These are phyloP conservation scores for Lantana camara DNA, from an alignment of 257 asterid genomes.

Conservation along the genomic window DNA sequence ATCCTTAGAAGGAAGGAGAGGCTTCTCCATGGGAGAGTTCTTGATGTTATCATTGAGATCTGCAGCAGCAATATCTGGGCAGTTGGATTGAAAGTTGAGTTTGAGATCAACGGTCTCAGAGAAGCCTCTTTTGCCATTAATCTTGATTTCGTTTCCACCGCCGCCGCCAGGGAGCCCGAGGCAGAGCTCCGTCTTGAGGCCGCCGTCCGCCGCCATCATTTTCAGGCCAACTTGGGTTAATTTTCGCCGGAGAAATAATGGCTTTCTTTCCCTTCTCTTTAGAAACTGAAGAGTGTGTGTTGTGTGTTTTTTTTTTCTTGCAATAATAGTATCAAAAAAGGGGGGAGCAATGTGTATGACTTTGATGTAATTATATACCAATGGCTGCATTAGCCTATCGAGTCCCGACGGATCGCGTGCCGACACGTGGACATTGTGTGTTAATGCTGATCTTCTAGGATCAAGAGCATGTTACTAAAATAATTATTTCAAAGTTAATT, in stretches of 20 bases:
- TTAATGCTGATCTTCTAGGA: constrained; percentile 55
- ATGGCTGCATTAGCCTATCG: constrained; percentile 34
- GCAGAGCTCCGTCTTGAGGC: constrained; percentile 55
- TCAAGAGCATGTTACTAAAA: constrained; percentile 77
- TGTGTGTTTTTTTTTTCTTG: constrained; percentile 29
- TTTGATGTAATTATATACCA: constrained; percentile 40
- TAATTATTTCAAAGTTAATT: constrained; percentile 31
- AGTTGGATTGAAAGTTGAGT: constrained; percentile 52
- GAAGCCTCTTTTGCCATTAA: constrained; percentile 53
- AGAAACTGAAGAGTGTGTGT: neutral
- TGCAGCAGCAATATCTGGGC: constrained; percentile 15
- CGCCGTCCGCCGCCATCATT: constrained; percentile 27
- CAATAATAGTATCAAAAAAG: constrained; percentile 29
- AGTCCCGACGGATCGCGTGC: constrained; percentile 15
- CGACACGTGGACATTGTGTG: constrained; percentile 60
- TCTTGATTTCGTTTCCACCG: constrained; percentile 23
- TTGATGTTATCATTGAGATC: constrained; percentile 42
- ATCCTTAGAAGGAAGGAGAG: constrained; percentile 36
- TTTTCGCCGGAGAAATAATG: neutral
- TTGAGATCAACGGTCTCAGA: constrained; percentile 67
- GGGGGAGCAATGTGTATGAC: constrained; percentile 40
- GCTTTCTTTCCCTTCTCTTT: neutral
- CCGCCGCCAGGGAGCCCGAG: constrained; percentile 63
- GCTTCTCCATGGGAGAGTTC: constrained; percentile 29
- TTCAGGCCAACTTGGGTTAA: constrained; percentile 36